phyloP scores from a whole-genome alignment of 2,329 filamentous ascomycete genomes.

The Scytalidium sp. region DNA sequence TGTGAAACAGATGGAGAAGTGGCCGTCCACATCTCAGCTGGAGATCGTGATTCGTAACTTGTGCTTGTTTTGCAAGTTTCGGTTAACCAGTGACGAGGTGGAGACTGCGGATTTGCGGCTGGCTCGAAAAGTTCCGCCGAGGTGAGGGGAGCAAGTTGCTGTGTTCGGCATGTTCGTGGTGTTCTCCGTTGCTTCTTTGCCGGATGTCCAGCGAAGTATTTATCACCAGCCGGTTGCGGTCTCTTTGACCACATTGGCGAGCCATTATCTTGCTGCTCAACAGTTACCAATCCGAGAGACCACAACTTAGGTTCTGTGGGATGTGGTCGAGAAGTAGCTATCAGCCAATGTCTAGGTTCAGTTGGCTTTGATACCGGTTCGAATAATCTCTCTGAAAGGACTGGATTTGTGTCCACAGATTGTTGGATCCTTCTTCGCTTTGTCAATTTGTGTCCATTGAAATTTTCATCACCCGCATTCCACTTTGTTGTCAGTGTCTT shows the following conservation, averaged over 20 bases:
- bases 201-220: not conserved
- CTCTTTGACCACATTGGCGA: not conserved
- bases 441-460: not conserved
- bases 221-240: not conserved
- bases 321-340: not conserved
- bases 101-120: not conserved
- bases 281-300: conserved; percentile 3
- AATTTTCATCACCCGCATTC: not conserved
- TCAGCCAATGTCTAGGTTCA: not conserved
- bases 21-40: conserved; percentile 1
- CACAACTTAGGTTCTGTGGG: conserved; percentile 9
- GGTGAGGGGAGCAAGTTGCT: not conserved
- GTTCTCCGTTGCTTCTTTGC: not conserved
- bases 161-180: not conserved
- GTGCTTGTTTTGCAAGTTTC: not conserved
- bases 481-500: not conserved
- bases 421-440: not conserved
- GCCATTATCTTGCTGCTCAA: not conserved
- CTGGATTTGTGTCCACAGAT: not conserved
- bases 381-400: not conserved
- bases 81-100: conserved; percentile 1
- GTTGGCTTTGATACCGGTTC: not conserved
- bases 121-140: not conserved
- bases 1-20: not conserved
- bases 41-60: not conserved